Base-by-base conservation (phyloP, 495 filamentous ascomycete genomes). In the Amphirosellinia nigrospora region DNA sequence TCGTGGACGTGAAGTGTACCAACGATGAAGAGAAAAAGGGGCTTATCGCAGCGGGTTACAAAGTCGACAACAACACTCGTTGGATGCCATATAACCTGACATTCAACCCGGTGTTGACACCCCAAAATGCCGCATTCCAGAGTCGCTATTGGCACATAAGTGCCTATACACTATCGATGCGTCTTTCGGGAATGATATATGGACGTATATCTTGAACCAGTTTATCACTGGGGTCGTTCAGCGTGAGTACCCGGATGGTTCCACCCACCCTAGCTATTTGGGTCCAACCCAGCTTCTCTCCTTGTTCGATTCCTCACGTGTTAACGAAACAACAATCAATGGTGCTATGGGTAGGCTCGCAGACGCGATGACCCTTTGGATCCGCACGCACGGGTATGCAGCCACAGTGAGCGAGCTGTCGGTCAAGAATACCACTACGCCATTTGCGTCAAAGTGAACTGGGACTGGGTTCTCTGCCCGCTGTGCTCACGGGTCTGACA, bases 371-470 rank as follows among this genome's bases (percentile, higher is more conserved):
- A 64, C 61, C 4, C 8, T 50, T 13, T 64, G 45, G 39, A 64
- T 64, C 8, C 61, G 41, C 7, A 64, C 61, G 15, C 45, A 64
- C 19, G 61, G 61, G 28, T 23, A 64, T 15, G 41, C 39, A 6
- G 46, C 39, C 45, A 64, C 4, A 46, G 41, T 11, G 8, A 64
- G 28, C 61, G 41, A 1, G 61, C 41, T 11, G 36, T 46, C 61
- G 61, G 61, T 41, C 21, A 48, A 50, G 61, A 46, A 32, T 64
- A 38, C 30, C 61, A 64, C 21, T 30, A 64, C 41, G 38, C 61
- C 13, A 64, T 50, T 41, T 64, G 61, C n/a, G 23, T 64, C 15
- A 64, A 64, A 48, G 61, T 64, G 23, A 32, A 64, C 16, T 64
- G 61, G 61, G 26, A 64, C 16, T 64, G 61, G 61, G 45, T 64